Evolutionary conservation across 345 rosid genomes (phyloP).

Genomic region (Eucalyptus caleyi): DNA sequence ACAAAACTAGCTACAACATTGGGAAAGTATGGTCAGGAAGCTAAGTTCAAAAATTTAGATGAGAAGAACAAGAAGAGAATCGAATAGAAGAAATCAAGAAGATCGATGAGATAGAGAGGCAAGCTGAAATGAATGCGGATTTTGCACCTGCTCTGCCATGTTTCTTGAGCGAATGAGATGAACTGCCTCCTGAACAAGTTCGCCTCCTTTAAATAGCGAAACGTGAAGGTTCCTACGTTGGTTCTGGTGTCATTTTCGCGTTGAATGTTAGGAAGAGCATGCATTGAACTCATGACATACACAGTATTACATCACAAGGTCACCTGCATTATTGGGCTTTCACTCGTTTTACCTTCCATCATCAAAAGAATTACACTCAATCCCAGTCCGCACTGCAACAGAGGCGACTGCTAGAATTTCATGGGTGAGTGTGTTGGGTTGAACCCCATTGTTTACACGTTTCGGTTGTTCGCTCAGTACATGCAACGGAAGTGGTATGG

Average conservation of each 20-base stretch:
- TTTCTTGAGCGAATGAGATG: background rate
- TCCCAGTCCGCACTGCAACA: background rate
- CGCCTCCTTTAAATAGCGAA: background rate
- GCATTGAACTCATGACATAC: background rate
- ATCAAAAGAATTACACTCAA: background rate
- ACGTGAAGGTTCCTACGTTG: background rate
- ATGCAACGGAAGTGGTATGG: background rate
- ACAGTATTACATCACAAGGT: background rate
- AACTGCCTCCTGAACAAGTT: background rate
- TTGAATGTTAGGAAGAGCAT: background rate
- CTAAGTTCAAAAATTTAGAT: background rate
- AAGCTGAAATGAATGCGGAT: background rate
- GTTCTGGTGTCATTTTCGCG: background rate
- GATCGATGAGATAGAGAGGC: background rate
- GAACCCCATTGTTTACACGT: background rate
- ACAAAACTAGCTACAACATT: background rate
- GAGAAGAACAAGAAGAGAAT: background rate
- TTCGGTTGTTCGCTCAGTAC: background rate
- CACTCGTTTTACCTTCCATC: background rate
- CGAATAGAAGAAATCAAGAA: background rate
- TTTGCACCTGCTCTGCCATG: background rate
- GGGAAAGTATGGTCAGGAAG: background rate
- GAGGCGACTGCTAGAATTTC: background rate
- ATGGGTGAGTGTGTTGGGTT: background rate
- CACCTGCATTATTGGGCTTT: background rate